Evolutionary conservation across 1,139 yeast genomes (phyloP).

Genomic region (Yamadazyma atlantica): DNA sequence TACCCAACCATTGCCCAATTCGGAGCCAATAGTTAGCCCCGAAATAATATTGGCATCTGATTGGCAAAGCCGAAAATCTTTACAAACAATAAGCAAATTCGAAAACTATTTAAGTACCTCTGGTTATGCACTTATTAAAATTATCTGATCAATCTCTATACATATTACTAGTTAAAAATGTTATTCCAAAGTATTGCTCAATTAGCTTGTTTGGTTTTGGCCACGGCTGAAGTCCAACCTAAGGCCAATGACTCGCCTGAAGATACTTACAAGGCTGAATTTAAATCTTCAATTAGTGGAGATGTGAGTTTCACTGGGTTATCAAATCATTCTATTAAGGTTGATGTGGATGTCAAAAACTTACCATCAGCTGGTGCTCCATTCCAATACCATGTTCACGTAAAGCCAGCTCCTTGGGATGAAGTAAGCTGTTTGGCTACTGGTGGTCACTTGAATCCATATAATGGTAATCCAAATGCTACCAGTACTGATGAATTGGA

Average conservation of each 20-base stretch:
- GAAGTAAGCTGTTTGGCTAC: slow-evolving; percentile 42
- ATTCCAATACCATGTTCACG: slow-evolving; percentile 44
- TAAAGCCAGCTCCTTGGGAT: slow-evolving; percentile 34
- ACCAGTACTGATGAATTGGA: slow-evolving; percentile 27
- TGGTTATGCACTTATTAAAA: no score
- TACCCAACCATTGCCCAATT: neutral
- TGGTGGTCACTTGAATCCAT: slow-evolving; percentile 40
- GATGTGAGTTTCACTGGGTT: slow-evolving; percentile 30
- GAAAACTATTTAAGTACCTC: no score
- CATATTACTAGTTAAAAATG: slow-evolving; percentile 4
- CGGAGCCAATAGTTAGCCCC: neutral
- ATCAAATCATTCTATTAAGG: slow-evolving; percentile 32
- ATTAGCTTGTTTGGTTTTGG: slow-evolving; percentile 14
- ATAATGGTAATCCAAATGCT: slow-evolving; percentile 30
- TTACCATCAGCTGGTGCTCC: slow-evolving; percentile 42
- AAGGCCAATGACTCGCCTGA: slow-evolving; percentile 20
- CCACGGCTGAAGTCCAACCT: slow-evolving; percentile 16
- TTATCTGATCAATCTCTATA: no score
- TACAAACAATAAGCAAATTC: no score
- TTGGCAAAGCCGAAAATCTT: no score
- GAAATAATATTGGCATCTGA: no score
- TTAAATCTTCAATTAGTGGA: slow-evolving; percentile 23
- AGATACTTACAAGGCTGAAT: slow-evolving; percentile 18
- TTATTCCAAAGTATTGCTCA: slow-evolving; percentile 5
- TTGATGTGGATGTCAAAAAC: slow-evolving; percentile 29